Percentiles rank a stretch among this genome's conserved stretches.
Evolutionary conservation across 176 grass and related monocot genomes (phyloP).

Genomic region (Eleusine indica): DNA sequence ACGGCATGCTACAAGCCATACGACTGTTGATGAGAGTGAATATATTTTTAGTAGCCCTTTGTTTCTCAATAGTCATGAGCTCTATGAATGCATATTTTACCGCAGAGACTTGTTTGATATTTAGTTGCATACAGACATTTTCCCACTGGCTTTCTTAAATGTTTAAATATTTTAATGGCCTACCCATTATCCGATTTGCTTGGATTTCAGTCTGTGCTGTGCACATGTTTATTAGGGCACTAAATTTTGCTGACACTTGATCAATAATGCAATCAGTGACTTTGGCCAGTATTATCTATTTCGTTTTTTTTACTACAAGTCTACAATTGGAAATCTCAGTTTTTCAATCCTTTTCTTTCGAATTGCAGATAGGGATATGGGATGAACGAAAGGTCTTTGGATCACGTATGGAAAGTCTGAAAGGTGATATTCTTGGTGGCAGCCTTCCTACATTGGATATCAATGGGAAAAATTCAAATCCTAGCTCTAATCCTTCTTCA

Average conservation of each 20-base stretch:
- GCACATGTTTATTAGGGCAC: not conserved
- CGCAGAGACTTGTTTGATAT: not conserved
- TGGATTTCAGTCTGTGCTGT: not conserved
- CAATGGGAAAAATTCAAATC: conserved; percentile 64
- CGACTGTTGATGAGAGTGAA: not conserved
- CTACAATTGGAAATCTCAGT: not conserved
- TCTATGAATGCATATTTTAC: not conserved
- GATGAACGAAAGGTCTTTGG: conserved; percentile 95
- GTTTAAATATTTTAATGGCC: conserved; percentile 10
- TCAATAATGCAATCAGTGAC: not conserved
- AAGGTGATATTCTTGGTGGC: conserved; percentile 77
- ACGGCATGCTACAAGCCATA: not conserved
- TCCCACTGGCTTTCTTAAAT: not conserved
- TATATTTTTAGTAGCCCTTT: not conserved
- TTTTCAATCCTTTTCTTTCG: conserved; percentile 27
- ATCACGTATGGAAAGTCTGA: conserved; percentile 69
- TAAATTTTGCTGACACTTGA: not conserved
- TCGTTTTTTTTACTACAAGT: conserved; percentile 7
- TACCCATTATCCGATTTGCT: not conserved
- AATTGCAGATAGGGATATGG: conserved; percentile 84
- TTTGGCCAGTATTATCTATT: not conserved
- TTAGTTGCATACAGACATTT: not conserved
- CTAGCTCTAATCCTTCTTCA: conserved; percentile 53
- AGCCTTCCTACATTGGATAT: conserved; percentile 47
- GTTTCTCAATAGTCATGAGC: not conserved